Evolutionary conservation across 192 early-diverging fungal genomes (phyloP).

Genomic region (Rhizoclosmatium sp.): DNA sequence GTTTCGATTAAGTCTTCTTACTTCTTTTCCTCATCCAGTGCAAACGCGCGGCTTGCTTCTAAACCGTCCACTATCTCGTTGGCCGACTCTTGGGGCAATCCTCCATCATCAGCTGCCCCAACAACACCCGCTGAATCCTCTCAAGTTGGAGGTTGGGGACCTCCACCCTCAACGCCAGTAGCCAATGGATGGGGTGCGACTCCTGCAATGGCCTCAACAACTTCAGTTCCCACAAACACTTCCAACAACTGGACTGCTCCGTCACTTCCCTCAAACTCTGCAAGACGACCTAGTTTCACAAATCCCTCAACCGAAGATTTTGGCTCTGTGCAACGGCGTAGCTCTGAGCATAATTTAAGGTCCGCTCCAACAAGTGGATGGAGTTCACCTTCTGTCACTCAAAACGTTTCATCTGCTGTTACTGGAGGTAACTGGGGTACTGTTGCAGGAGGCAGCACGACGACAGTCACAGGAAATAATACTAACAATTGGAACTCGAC

Average conservation of each 20-base stretch:
- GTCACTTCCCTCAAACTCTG: neutral
- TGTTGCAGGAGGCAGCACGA: too few relatives aligned
- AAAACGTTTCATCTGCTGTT: too few relatives aligned
- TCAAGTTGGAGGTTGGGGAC: constrained; percentile 1
- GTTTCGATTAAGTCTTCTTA: too few relatives aligned
- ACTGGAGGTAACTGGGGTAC: too few relatives aligned
- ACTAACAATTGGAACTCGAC: neutral
- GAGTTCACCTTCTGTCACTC: neutral
- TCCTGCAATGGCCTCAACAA: neutral
- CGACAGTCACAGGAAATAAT: neutral
- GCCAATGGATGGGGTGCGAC: constrained; percentile 6
- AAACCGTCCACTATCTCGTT: neutral
- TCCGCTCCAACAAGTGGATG: constrained; percentile 3
- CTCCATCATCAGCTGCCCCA: too few relatives aligned
- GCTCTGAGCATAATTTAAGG: neutral
- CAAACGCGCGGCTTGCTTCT: too few relatives aligned
- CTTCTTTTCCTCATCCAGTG: too few relatives aligned
- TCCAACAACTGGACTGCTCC: neutral
- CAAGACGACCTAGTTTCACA: neutral
- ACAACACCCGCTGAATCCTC: neutral
- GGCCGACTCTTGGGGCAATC: neutral
- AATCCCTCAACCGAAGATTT: neutral
- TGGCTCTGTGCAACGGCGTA: too few relatives aligned
- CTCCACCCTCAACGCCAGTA: neutral
- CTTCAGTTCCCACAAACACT: neutral